phyloP scores from a whole-genome alignment of 768 basidiomycete genomes.

The Saitozyma podzolica region DNA sequence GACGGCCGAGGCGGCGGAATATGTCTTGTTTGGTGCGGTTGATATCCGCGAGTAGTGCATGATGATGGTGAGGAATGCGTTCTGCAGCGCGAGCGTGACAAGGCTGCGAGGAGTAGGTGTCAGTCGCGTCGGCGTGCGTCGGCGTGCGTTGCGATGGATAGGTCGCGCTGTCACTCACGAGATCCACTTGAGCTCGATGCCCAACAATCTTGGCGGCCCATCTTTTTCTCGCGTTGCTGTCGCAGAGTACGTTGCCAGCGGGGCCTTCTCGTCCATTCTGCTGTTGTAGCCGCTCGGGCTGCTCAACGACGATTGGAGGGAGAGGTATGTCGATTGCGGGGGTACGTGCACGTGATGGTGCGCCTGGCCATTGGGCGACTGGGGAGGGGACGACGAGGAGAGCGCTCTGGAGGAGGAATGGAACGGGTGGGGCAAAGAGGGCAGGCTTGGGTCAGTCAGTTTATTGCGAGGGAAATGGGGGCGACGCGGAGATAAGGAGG shows the following conservation, averaged over 20 bases:
- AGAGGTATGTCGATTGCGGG: constrained; percentile 24
- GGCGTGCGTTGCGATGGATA: background rate
- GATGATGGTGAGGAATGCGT: constrained; percentile 83
- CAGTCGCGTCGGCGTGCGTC: background rate
- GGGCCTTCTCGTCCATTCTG: constrained; percentile 11
- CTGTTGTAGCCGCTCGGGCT: constrained; percentile 4
- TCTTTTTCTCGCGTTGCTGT: constrained; percentile 16
- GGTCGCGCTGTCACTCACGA: constrained; percentile 40
- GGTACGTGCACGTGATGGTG: background rate
- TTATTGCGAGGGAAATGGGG: background rate
- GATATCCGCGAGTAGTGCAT: constrained; percentile 95
- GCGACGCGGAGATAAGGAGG: constrained; percentile 1
- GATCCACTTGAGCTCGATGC: constrained; percentile 52
- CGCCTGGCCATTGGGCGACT: constrained; percentile 28
- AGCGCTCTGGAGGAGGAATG: constrained; percentile 27
- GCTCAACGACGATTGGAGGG: constrained; percentile 18
- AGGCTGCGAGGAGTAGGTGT: constrained; percentile 32
- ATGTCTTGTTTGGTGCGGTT: constrained; percentile 69
- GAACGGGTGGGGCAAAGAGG: constrained; percentile 39
- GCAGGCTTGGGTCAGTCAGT: constrained; percentile 41
- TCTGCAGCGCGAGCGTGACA: constrained; percentile 74
- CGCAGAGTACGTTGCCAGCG: background rate
- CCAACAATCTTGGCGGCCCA: constrained; percentile 36
- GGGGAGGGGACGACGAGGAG: constrained; percentile 32
- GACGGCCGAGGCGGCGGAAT: constrained; percentile 92